Base-by-base conservation (phyloP, 345 rosid genomes). In the Corymbia maculata region DNA sequence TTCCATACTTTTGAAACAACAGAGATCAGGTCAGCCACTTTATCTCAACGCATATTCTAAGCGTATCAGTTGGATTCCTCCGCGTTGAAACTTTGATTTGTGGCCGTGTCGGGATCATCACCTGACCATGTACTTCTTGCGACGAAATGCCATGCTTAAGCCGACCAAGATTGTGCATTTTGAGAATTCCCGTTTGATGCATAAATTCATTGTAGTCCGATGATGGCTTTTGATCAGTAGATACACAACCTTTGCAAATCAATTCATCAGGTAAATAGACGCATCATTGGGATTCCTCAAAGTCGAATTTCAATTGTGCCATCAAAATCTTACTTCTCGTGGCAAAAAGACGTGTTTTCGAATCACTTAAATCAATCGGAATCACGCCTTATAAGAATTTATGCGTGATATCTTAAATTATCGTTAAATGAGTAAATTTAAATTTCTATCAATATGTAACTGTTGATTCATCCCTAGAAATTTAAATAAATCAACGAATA, bases 261-360 rank as follows among this genome's bases (percentile, higher is more conserved):
- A 32, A 61, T 61, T 61, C 70, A 28, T 64, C 7, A 16, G 2
- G 36, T 64, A 64, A 13, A 64, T 4, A 28, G 7, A 28, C 14
- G 42, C 30, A 42, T 32, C 42, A n/a, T n/a, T 66, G 79, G 19
- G 19, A 66, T 66, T 66, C 42, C 79, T 30, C 5, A 14, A 66
- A 66, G 79, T 66, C 42, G 7, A 4, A 4, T n/a, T 64, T 15
- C 2, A 0, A 64, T n/a, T n/a, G 15, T n/a, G 36, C 32, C 75
- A 13, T n/a, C 5, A n/a, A 64, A 9, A n/a, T n/a, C 75, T n/a
- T 30, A 2, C 9, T 66, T 4, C 4, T 66, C 0, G 42, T 0
- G 8, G 14, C 3, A n/a, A n/a, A n/a, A n/a, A n/a, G 19, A 12
- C 7, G 70, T 64, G 17, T 30, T 64, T 64, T 14, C 8, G 1